phyloP scores from a whole-genome alignment of 768 basidiomycete species.

The Suillus brevipes region DNA sequence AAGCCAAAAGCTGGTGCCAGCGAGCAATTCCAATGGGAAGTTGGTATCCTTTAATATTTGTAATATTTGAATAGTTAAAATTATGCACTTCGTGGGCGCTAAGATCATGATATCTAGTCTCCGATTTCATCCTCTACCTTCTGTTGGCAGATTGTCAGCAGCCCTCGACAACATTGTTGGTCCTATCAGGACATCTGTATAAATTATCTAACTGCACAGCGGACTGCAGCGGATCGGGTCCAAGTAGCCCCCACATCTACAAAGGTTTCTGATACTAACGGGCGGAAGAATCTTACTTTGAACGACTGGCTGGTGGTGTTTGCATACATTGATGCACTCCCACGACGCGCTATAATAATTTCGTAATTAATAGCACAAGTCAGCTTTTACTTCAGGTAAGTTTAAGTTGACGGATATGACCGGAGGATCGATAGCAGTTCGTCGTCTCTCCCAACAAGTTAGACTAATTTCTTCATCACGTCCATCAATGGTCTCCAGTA shows the following conservation, averaged over 20 bases:
- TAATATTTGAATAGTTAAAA: slow-evolving; percentile 1
- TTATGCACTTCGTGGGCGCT: not conserved
- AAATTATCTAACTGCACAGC: not conserved
- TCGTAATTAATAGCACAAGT: not conserved
- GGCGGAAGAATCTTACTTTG: no score
- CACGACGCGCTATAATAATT: not conserved
- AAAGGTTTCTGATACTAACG: no score
- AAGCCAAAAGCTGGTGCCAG: slow-evolving; percentile 34
- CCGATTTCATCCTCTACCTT: not conserved
- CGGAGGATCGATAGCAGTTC: slow-evolving; percentile 18
- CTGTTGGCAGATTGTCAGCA: not conserved
- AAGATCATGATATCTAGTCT: not conserved
- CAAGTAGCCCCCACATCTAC: not conserved
- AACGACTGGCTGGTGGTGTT: no score
- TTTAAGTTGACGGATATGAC: slow-evolving; percentile 25
- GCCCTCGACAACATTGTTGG: not conserved
- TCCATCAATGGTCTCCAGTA: slow-evolving; percentile 43
- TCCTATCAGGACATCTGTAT: not conserved
- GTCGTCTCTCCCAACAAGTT: slow-evolving; percentile 64
- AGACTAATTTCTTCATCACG: slow-evolving; percentile 47
- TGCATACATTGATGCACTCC: no score
- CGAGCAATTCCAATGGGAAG: not conserved
- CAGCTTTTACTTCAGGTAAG: slow-evolving; percentile 2
- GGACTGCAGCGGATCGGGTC: not conserved
- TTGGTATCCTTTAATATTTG: not conserved